Percentiles rank a stretch among this genome's conserved stretches.
Evolutionary conservation across 2,329 filamentous ascomycete species (phyloP).

Genomic region (Bipolaris gigantea): DNA sequence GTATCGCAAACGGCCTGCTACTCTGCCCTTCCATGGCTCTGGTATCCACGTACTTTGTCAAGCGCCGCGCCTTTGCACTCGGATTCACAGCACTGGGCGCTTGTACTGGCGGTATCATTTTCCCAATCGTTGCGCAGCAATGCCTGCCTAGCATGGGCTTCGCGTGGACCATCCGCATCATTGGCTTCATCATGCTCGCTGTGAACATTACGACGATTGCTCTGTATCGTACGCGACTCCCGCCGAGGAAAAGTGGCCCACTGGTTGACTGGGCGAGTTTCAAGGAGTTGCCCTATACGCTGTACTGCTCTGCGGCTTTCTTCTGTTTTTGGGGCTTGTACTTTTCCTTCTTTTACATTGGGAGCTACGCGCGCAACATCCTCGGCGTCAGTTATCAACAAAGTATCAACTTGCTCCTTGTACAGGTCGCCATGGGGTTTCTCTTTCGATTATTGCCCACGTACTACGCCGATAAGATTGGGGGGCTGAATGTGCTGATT

Average conservation of each 20-base stretch:
- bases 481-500: constrained; percentile 56
- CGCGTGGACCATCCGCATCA: constrained; percentile 63
- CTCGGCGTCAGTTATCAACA: constrained; percentile 54
- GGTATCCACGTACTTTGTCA: constrained; percentile 48
- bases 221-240: constrained; percentile 43
- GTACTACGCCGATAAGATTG: constrained; percentile 43
- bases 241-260: constrained; percentile 48
- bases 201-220: constrained; percentile 37
- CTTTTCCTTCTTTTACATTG: constrained; percentile 52
- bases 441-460: constrained; percentile 54
- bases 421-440: constrained; percentile 54
- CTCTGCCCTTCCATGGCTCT: constrained; percentile 60
- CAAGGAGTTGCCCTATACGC: constrained; percentile 44
- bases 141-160: constrained; percentile 49
- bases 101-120: constrained; percentile 36
- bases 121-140: constrained; percentile 39
- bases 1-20: constrained; percentile 55
- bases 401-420: constrained; percentile 59
- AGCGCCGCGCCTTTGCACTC: constrained; percentile 33
- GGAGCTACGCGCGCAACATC: constrained; percentile 47
- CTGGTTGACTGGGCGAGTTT: constrained; percentile 49
- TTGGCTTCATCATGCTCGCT: constrained; percentile 62
- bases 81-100: constrained; percentile 34
- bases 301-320: constrained; percentile 44
- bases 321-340: constrained; percentile 46